Evolutionary conservation across 148 eudicot species (phyloP).

Genomic region (Hydrangea macrophylla): DNA sequence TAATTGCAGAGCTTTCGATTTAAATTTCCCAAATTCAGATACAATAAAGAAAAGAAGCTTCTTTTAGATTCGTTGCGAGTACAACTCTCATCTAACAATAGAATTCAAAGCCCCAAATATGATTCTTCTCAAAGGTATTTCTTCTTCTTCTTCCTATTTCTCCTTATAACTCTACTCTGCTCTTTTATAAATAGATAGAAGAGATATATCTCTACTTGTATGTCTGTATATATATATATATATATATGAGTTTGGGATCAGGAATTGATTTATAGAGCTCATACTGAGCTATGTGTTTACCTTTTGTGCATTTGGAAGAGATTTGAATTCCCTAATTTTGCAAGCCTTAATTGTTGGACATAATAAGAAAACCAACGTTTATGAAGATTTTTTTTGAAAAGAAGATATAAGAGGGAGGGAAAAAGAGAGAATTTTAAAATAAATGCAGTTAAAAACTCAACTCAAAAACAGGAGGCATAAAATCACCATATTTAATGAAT

Average conservation of each 20-base stretch:
- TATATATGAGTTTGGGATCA: neutral
- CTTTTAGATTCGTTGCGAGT: neutral
- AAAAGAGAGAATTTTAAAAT: no score
- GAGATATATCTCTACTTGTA: neutral
- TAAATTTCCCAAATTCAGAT: neutral
- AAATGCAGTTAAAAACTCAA: no score
- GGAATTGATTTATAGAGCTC: neutral
- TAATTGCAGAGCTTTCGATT: conserved; percentile 1
- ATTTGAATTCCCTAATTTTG: no score
- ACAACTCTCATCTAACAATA: neutral
- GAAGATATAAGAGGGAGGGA: no score
- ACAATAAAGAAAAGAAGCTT: neutral
- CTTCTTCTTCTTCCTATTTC: neutral
- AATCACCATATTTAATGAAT: no score
- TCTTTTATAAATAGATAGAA: no score
- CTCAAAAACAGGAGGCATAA: no score
- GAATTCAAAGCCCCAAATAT: neutral
- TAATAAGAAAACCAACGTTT: no score
- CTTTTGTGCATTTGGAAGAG: neutral
- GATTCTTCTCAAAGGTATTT: neutral
- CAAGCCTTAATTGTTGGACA: no score
- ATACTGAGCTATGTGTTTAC: neutral
- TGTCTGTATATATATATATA: neutral
- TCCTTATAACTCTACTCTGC: no score
- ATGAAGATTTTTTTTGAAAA: no score